Base-by-base conservation (phyloP, 257 asterid genomes). In the Craterostigma plantagineum region DNA sequence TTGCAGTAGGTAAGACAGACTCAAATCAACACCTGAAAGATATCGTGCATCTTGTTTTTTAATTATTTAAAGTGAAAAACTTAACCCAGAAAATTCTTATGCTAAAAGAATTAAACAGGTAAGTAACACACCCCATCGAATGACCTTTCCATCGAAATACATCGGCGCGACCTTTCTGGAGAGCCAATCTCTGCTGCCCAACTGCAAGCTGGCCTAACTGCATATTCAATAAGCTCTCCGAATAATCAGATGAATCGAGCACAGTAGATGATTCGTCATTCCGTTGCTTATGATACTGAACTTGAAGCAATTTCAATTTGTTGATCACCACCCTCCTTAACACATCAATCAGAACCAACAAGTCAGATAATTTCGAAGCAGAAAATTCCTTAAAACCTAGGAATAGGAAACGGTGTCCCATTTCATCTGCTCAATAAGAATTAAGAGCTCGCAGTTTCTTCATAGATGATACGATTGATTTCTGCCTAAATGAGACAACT, bases 71-170 rank as follows among this genome's bases (percentile, higher is more conserved):
- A 23, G 30, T 2, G 30, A 23, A n/a, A n/a, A n/a, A n/a, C n/a
- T n/a, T n/a, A n/a, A 23, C 30, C 6, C 30, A 23, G 6, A 23
- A 23, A 2, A 23, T 2, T 23, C 30, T 2, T 23, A 23, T 23
- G 30, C 30, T 23, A 23, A 23, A 23, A 23, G n/a, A 23, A 23
- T 38, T 43, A 23, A 45, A 49, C 51, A 43, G 61, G 50, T 42
- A 13, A 39, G 49, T 4, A 10, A 55, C 51, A 55, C 76, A 85
- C 96, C 92, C 82, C 23, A 52, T 65, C 43, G 81, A 67, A 63
- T 87, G 97, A 49, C 85, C 85, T 64, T 72, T 87, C 93, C 93
- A 79, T 69, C 72, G 90, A 43, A 52, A 64, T 51, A 76, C 45
- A 53, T 65, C 64, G 35, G 57, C 63, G 16, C 65, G 63, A 35